Conservation (phyloP, 73 alveolate genomes). For the Tetrahymena elliotti region DNA sequence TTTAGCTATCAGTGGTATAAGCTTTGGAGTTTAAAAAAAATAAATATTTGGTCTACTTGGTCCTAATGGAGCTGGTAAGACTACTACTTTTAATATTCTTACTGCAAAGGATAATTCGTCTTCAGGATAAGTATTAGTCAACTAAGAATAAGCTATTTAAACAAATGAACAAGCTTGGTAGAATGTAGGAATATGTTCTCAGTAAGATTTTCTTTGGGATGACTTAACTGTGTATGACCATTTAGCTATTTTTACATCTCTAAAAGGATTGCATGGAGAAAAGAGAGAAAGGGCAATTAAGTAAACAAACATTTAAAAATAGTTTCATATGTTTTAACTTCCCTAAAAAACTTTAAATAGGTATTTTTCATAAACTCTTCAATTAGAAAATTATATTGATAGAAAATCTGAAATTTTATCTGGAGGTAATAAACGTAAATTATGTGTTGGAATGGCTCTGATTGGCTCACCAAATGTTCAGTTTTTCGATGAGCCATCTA, state of each 20-base stretch:
- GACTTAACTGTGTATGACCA: slow-evolving; percentile 60
- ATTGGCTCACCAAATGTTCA: slow-evolving; percentile 58
- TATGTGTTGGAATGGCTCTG: slow-evolving; percentile 69
- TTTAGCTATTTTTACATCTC: slow-evolving; percentile 35
- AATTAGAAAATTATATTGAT: slow-evolving; percentile 36
- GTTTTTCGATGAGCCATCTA: slow-evolving; percentile 71
- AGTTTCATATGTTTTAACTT: neutral
- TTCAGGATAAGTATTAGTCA: neutral
- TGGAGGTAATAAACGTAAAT: slow-evolving; percentile 86
- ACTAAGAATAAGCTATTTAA: slow-evolving; percentile 7
- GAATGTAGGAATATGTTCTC: slow-evolving; percentile 56
- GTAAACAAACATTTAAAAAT: neutral
- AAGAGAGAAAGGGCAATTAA: neutral
- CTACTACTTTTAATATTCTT: slow-evolving; percentile 72
- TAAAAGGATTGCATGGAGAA: slow-evolving; percentile 25
- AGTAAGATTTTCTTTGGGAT: slow-evolving; percentile 61
- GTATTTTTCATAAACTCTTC: slow-evolving; percentile 45
- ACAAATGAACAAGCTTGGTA: neutral
- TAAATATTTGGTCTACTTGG: slow-evolving; percentile 75
- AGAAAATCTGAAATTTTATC: slow-evolving; percentile 45
- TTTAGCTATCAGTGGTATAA: slow-evolving; percentile 56
- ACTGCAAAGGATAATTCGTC: slow-evolving; percentile 4
- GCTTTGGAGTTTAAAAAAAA: slow-evolving; percentile 54
- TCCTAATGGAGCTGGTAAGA: slow-evolving; percentile 84
- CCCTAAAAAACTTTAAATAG: neutral